A percentile compares a stretch with the other conserved stretches of the same genome.
These are phyloP conservation scores for Microstegium vimineum DNA, from an alignment of 176 grass and related monocot genomes.

Conservation along the genomic window DNA sequence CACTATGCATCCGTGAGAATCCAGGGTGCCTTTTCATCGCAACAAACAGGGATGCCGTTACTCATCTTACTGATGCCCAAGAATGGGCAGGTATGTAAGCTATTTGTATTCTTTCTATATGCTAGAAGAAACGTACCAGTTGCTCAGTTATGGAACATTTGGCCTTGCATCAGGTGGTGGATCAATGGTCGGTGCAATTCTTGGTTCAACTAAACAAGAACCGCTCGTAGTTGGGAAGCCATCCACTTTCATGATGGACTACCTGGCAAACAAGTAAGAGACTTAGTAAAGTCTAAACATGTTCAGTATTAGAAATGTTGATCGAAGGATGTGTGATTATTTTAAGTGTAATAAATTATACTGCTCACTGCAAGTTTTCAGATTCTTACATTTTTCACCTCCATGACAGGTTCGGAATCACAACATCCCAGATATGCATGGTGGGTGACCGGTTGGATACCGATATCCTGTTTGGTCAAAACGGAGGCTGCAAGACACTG, in stretches of 20 bases:
- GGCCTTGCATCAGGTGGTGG: conserved; percentile 63
- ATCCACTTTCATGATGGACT: conserved; percentile 99
- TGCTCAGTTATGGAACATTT: conserved; percentile 20
- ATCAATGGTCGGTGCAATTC: conserved; percentile 85
- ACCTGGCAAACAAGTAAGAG: conserved; percentile 89
- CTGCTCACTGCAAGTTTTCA: not conserved
- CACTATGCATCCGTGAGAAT: conserved; percentile 89
- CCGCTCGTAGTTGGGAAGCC: conserved; percentile 89
- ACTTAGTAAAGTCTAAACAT: not conserved
- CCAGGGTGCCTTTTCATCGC: conserved; percentile 95
- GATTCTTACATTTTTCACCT: conserved; percentile 13
- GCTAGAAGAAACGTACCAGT: not conserved
- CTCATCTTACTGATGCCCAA: conserved; percentile 98
- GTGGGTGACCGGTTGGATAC: conserved; percentile 96
- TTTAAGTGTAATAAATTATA: not conserved
- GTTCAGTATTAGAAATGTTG: not conserved
- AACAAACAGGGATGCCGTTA: conserved; percentile 94
- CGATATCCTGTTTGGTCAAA: conserved; percentile 95
- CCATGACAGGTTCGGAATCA: conserved; percentile 68
- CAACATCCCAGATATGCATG: conserved; percentile 99
- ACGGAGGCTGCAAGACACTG: conserved; percentile 94
- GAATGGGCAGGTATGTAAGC: conserved; percentile 82
- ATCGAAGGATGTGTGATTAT: not conserved
- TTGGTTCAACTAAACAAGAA: conserved; percentile 83
- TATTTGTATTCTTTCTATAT: not conserved